Evolutionary conservation across 306 rosid species (phyloP).

Genomic region (Comarum palustre): DNA sequence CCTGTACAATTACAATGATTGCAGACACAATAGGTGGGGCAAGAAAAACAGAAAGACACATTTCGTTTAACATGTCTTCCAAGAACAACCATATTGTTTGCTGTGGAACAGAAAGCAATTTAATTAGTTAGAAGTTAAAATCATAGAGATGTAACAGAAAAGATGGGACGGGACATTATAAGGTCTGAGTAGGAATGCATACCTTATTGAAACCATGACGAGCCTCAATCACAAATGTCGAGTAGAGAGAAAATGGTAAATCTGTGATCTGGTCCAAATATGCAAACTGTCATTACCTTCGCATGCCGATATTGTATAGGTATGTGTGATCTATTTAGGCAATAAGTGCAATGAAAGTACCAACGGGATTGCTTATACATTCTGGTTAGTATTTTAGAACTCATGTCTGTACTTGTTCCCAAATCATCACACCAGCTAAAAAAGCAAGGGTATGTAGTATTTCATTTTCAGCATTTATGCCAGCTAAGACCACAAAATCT

Average conservation of each 20-base stretch:
- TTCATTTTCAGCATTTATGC: constrained; percentile 84
- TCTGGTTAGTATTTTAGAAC: not conserved
- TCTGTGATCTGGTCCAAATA: constrained; percentile 69
- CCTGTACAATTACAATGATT: constrained; percentile 85
- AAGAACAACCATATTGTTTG: constrained; percentile 93
- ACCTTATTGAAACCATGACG: constrained; percentile 96
- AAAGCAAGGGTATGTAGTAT: constrained; percentile 82
- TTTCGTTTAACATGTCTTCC: constrained; percentile 79
- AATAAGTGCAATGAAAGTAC: constrained; percentile 9
- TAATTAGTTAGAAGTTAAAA: constrained; percentile 11
- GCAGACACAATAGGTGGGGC: constrained; percentile 94
- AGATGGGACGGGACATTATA: not conserved
- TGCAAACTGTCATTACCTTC: not conserved
- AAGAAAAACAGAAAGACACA: constrained; percentile 53
- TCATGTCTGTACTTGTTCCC: constrained; percentile 73
- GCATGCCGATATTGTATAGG: not conserved
- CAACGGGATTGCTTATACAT: not conserved
- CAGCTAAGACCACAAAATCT: constrained; percentile 49
- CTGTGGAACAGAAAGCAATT: constrained; percentile 48
- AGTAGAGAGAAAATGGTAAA: constrained; percentile 87
- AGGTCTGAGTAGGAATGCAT: constrained; percentile 19
- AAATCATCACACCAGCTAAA: constrained; percentile 73
- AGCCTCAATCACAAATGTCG: constrained; percentile 92
- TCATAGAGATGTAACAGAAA: not conserved
- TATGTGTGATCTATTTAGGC: not conserved